Evolutionary conservation across 2,329 filamentous ascomycete species (phyloP).

Genomic region (Aspergillus ustus): DNA sequence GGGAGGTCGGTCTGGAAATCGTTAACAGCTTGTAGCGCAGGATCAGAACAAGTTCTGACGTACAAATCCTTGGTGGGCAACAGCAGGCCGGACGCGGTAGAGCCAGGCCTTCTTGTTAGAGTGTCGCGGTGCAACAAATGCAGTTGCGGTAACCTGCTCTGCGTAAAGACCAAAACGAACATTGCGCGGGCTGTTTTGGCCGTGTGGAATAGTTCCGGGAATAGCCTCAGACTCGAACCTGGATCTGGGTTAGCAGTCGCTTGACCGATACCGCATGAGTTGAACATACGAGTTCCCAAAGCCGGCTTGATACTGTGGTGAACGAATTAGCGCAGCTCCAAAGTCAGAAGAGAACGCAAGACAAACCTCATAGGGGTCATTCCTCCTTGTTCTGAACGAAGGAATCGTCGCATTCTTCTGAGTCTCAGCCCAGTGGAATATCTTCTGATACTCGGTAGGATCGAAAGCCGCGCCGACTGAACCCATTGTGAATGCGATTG

Average conservation of each 20-base stretch:
- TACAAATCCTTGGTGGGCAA: conserved; percentile 59
- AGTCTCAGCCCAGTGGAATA: conserved; percentile 65
- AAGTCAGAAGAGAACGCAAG: conserved; percentile 34
- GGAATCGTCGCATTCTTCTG: conserved; percentile 61
- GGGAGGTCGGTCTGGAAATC: conserved; percentile 52
- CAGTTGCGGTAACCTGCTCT: conserved; percentile 60
- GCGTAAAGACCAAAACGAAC: conserved; percentile 43
- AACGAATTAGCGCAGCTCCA: conserved; percentile 14
- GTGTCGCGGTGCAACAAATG: conserved; percentile 62
- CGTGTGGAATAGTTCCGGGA: conserved; percentile 44
- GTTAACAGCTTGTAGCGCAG: conserved; percentile 9
- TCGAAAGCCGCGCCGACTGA: conserved; percentile 32
- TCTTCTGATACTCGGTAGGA: conserved; percentile 53
- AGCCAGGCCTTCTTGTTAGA: conserved; percentile 65
- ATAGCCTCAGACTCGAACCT: conserved; percentile 44
- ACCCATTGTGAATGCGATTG: conserved; percentile 26
- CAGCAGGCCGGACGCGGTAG: conserved; percentile 61
- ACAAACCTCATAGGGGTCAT: conserved; percentile 58
- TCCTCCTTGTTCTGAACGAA: conserved; percentile 58
- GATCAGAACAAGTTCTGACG: neutral
- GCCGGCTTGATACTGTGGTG: conserved; percentile 57
- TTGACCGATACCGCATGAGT: conserved; percentile 21
- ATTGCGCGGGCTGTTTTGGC: conserved; percentile 44
- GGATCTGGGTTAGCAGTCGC: conserved; percentile 34
- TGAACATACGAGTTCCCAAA: conserved; percentile 56